phyloP scores from a whole-genome alignment of 2,329 filamentous ascomycete species.

The Colletotrichum phormii region DNA sequence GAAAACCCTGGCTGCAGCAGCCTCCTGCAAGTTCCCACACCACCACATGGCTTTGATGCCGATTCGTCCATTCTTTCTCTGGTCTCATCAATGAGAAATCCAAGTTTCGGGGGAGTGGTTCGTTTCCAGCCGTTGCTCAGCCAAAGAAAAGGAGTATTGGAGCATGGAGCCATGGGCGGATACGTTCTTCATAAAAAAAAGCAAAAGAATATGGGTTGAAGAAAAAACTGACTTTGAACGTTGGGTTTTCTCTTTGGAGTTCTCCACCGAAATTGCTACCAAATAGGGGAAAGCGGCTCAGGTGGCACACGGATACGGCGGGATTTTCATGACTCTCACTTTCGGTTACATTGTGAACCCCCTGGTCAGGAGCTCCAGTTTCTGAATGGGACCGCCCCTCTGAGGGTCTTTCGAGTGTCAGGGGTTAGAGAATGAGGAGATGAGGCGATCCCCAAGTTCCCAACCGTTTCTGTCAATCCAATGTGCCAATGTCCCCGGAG shows the following conservation, averaged over 20 bases:
- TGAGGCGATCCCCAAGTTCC: not conserved
- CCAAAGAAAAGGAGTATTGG: conserved; percentile 16
- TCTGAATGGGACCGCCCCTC: not conserved
- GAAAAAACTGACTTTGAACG: not conserved
- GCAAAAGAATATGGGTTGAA: not conserved
- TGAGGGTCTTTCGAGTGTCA: not conserved
- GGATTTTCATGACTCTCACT: conserved; percentile 13
- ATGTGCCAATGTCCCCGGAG: not conserved
- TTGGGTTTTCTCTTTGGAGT: not conserved
- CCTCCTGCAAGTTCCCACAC: conserved; percentile 17
- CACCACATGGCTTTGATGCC: conserved; percentile 14
- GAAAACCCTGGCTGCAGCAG: not conserved
- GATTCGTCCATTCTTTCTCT: conserved; percentile 18
- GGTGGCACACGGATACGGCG: conserved; percentile 30
- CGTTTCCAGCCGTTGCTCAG: conserved; percentile 33
- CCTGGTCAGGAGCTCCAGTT: not conserved
- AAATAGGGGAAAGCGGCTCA: conserved; percentile 24
- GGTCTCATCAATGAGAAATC: not conserved
- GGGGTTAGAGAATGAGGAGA: not conserved
- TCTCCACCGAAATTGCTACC: conserved; percentile 33
- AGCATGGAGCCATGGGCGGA: not conserved
- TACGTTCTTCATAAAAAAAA: not conserved
- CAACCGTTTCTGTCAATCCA: not conserved
- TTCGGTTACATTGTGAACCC: conserved; percentile 17
- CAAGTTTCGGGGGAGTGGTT: not conserved